Evolutionary conservation across 257 asterid species (phyloP).

Genomic region (Nicotiana benthamiana): DNA sequence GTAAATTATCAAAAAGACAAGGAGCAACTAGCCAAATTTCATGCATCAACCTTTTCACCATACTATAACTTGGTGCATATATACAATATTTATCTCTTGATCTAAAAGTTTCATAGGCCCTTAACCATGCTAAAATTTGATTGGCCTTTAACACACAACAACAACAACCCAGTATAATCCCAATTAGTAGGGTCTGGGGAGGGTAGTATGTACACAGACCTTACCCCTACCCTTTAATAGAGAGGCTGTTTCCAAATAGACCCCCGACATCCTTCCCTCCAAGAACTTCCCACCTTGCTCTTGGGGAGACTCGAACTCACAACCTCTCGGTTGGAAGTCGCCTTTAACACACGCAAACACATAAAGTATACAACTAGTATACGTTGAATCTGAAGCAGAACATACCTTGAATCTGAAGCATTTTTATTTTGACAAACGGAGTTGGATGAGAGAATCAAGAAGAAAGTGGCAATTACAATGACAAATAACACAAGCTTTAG

Average conservation of each 20-base stretch:
- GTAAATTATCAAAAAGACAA: neutral
- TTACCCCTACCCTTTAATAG: too few relatives aligned
- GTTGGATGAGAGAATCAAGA: constrained; percentile 43
- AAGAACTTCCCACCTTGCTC: too few relatives aligned
- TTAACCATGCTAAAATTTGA: neutral
- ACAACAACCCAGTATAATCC: too few relatives aligned
- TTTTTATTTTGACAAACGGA: constrained; percentile 34
- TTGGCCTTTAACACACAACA: neutral
- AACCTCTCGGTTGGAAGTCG: too few relatives aligned
- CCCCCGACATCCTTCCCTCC: too few relatives aligned
- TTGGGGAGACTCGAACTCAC: too few relatives aligned
- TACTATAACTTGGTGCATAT: neutral
- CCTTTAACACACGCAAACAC: neutral
- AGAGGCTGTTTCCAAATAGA: too few relatives aligned
- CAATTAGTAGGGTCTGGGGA: too few relatives aligned
- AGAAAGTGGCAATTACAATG: constrained; percentile 32
- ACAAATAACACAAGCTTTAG: constrained; percentile 40
- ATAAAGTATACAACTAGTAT: too few relatives aligned
- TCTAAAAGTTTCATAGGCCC: neutral
- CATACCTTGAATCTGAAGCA: constrained; percentile 39
- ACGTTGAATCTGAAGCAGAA: neutral
- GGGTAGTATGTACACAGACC: too few relatives aligned
- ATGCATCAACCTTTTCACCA: neutral
- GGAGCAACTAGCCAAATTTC: neutral
- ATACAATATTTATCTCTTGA: too few relatives aligned